Evolutionary conservation across 2,329 filamentous ascomycete species (phyloP).

Genomic region (Fusarium fracticaudum): DNA sequence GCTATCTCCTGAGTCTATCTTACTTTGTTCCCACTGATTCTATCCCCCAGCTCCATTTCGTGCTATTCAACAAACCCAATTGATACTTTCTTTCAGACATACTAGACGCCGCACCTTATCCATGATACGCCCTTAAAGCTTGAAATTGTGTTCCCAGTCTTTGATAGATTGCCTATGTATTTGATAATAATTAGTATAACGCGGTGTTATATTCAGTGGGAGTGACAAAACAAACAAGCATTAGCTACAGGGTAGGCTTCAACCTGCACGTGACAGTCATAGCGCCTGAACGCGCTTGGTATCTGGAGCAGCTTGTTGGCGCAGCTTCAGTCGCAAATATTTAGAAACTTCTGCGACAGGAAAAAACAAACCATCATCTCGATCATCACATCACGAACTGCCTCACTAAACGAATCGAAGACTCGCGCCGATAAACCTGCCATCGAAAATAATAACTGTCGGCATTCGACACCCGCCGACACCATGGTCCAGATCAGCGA

Average conservation of each 20-base stretch:
- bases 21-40: not conserved
- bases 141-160: too few species aligned
- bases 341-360: conserved; percentile 41
- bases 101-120: not conserved
- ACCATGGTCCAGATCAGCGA: conserved; percentile 91
- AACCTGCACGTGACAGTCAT: conserved; percentile 42
- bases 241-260: conserved; percentile 15
- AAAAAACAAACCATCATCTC: conserved; percentile 24
- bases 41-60: not conserved
- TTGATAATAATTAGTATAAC: not conserved
- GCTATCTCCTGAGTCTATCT: not conserved
- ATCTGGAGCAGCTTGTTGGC: conserved; percentile 36
- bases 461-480: conserved; percentile 45
- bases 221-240: not conserved
- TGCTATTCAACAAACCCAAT: not conserved
- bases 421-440: not conserved
- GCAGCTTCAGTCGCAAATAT: conserved; percentile 49
- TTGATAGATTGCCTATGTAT: not conserved
- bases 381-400: conserved; percentile 11
- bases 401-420: conserved; percentile 5
- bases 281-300: conserved; percentile 42
- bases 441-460: conserved; percentile 1
- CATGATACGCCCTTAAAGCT: not conserved
- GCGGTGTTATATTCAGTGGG: not conserved
- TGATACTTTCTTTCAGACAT: not conserved